Base-by-base conservation (phyloP, 2,329 filamentous ascomycete genomes). In the Hymenoscyphus scutula region DNA sequence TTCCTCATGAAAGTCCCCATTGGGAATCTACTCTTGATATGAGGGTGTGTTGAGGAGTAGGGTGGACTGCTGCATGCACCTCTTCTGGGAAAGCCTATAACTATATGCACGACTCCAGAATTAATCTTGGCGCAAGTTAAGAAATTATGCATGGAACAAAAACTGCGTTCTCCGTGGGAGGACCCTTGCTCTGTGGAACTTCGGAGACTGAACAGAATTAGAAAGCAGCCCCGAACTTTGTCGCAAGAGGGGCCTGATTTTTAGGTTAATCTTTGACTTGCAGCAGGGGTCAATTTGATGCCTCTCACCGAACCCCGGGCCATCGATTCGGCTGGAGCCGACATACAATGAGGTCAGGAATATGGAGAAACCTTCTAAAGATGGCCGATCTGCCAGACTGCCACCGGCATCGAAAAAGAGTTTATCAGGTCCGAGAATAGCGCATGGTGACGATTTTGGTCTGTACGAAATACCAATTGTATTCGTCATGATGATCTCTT, bases 151-250 rank as follows among this genome's bases (percentile, higher is more conserved):
- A 54, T 54, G 29, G 51, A 53, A 53, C 23, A 23, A 53, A 5
- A 27, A 15, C 30, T 27, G 51, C 30, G 51, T 29, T 27, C 51
- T 53, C 51, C 51, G 25, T 27, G 25, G 23, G 15, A 15, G 4
- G 25, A 29, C 23, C 51, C 51, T 53, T 53, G 51, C 29, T 54
- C 15, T 30, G 41, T 48, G 41, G 41, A 48, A 48, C 41, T 45
- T 48, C n/a, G 32, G 32, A 34, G 32, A 11, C 32, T 13, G 41
- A 23, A 23, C 41, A 11, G 19, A 48, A 48, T 48, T 48, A 23
- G 41, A 48, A 48, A 48, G 41, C 41, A 48, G 10, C 41, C 8
- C n/a, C 41, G 38, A 41, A 7, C 38, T 17, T 17, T n/a, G 19
- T 19, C 41, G 41, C 41, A 19, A 45, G 41, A 48, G n/a, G 41